Percentiles rank a stretch among this genome's conserved stretches.
phyloP scores from a whole-genome alignment of 148 eudicot species.

The Talinum fruticosum region DNA sequence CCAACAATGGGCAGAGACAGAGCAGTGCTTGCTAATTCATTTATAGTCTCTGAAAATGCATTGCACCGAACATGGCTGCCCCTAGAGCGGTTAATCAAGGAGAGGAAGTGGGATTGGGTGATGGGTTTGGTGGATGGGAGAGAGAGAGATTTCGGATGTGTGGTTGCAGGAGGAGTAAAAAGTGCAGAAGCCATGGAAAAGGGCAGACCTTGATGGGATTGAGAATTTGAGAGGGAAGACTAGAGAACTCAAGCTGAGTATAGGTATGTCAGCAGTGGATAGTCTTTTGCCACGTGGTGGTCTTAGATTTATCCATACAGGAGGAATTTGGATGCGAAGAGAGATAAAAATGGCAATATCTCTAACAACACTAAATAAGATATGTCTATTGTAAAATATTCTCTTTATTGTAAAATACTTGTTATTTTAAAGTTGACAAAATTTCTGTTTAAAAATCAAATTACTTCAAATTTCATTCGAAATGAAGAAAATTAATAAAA shows the following conservation, averaged over 20 bases:
- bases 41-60: conserved; percentile 41
- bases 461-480: too few relatives aligned
- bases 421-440: too few relatives aligned
- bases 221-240: neutral
- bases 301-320: conserved; percentile 34
- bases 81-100: conserved; percentile 28
- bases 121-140: conserved; percentile 36
- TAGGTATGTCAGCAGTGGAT: conserved; percentile 49
- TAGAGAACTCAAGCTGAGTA: conserved; percentile 1
- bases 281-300: conserved; percentile 48
- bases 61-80: conserved; percentile 43
- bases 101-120: conserved; percentile 22
- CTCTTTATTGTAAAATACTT: too few relatives aligned
- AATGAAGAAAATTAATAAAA: too few relatives aligned
- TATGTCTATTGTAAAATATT: too few relatives aligned
- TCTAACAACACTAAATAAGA: too few relatives aligned
- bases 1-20: conserved; percentile 43
- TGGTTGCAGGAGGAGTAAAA: conserved; percentile 50
- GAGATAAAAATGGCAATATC: conserved; percentile 9
- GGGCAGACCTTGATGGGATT: conserved; percentile 12
- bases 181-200: conserved; percentile 59
- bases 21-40: conserved; percentile 33
- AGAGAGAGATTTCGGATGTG: conserved; percentile 36
- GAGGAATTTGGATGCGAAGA: conserved; percentile 11
- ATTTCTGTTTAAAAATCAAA: too few relatives aligned